Percentiles rank a stretch among this genome's conserved stretches.
These are phyloP conservation scores for Diplodia seriata DNA, from an alignment of 2,329 filamentous ascomycete genomes.

Conservation along the genomic window DNA sequence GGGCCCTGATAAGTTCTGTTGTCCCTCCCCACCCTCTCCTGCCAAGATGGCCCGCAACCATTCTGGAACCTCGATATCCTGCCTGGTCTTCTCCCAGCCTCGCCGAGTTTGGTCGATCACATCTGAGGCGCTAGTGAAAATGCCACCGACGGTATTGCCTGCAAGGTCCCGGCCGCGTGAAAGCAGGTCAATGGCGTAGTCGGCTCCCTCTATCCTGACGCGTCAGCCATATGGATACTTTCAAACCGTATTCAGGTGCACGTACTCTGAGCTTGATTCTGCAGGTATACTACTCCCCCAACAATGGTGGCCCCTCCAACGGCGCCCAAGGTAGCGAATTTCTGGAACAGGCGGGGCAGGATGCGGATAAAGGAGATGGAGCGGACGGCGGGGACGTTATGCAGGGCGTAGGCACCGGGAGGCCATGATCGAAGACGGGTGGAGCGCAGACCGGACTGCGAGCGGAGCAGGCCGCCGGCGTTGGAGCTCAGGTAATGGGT, in stretches of 20 bases:
- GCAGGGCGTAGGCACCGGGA: constrained; percentile 77
- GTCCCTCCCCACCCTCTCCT: constrained; percentile 48
- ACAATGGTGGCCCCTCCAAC: constrained; percentile 90
- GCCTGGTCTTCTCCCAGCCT: constrained; percentile 85
- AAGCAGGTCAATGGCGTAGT: constrained; percentile 78
- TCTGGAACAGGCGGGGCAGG: constrained; percentile 87
- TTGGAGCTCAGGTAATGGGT: constrained; percentile 64
- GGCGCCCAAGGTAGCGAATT: constrained; percentile 85
- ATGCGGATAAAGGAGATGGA: constrained; percentile 71
- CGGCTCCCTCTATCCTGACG: constrained; percentile 68
- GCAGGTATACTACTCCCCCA: constrained; percentile 86
- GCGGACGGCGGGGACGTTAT: constrained; percentile 73
- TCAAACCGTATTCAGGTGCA: not conserved
- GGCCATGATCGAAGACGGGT: constrained; percentile 64
- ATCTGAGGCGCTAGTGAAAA: constrained; percentile 75
- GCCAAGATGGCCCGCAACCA: constrained; percentile 79
- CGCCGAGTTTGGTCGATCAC: constrained; percentile 79
- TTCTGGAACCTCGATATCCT: constrained; percentile 72
- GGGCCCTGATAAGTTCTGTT: constrained; percentile 48
- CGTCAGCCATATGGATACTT: constrained; percentile 46
- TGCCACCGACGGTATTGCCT: constrained; percentile 68
- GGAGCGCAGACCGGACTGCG: constrained; percentile 54
- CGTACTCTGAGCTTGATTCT: constrained; percentile 76
- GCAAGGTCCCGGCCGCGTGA: constrained; percentile 75
- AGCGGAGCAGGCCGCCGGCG: constrained; percentile 71